These are phyloP conservation scores for Mycena albidolilacea DNA, from an alignment of 768 basidiomycete species.

Conservation along the genomic window DNA sequence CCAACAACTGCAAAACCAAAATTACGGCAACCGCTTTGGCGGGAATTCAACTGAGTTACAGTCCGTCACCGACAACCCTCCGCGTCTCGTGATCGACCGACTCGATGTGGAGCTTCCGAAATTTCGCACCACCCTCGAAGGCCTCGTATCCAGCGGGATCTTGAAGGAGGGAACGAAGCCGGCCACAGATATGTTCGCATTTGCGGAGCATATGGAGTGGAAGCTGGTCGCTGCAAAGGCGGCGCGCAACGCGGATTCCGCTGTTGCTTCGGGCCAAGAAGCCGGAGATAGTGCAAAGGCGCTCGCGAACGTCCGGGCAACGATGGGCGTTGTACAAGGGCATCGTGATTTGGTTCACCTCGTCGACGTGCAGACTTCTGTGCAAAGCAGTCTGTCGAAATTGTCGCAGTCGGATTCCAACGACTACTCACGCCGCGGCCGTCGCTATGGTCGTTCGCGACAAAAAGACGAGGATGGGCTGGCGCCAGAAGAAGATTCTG, in stretches of 20 bases:
- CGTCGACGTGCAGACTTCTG: conserved; percentile 55
- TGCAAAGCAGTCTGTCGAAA: conserved; percentile 46
- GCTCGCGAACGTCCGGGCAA: conserved; percentile 40
- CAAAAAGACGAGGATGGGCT: conserved; percentile 31
- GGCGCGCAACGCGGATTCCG: conserved; percentile 29
- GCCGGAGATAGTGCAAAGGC: conserved; percentile 33
- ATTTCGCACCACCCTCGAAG: conserved; percentile 45
- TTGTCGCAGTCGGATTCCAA: not conserved
- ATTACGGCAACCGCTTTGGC: not conserved
- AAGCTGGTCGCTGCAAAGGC: conserved; percentile 44
- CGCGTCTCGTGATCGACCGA: conserved; percentile 36
- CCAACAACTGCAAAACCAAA: conserved; percentile 13
- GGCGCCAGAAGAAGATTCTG: conserved; percentile 38
- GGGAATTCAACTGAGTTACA: conserved; percentile 22
- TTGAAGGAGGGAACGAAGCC: conserved; percentile 43
- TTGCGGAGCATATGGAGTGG: conserved; percentile 48
- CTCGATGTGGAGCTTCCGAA: conserved; percentile 44
- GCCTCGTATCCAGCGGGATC: conserved; percentile 44
- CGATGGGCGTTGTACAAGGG: conserved; percentile 33
- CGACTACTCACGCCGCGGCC: not conserved
- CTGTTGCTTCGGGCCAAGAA: conserved; percentile 20
- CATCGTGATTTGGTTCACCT: conserved; percentile 52
- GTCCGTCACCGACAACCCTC: conserved; percentile 33
- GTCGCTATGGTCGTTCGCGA: not conserved
- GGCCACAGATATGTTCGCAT: conserved; percentile 44